Base-by-base conservation (phyloP, 257 asterid species). In the Solanum corneliomulleri region DNA sequence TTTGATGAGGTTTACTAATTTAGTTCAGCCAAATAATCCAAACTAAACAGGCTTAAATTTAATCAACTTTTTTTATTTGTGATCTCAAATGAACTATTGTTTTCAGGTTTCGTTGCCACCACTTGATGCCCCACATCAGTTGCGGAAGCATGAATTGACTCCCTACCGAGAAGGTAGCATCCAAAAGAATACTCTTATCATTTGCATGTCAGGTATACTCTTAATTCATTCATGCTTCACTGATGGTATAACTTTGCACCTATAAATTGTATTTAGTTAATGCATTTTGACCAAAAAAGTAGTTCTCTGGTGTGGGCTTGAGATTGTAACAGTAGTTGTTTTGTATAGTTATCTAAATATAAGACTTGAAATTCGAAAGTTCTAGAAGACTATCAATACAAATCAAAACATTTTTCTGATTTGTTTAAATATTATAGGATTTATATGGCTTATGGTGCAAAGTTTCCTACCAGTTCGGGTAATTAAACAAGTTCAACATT, bases 101-200 rank as follows among this genome's bases (percentile, higher is more conserved):
- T 86, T 78, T 85, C 93, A 95, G 98, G 99, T 98, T 52, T 83
- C 93, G 60, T 93, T 96, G 88, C 99, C 99, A 45, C 99, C 98
- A 27, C 96, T 95, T 68, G 98, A 96, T 52, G 98, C 99, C 86
- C 98, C 98, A 78, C 98, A 96, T 91, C 99, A 96, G 92, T 88
- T 95, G 89, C 98, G 98, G 82, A 94, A 92, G 92, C 99, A 96
- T 86, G 98, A 96, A 94, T 96, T 98, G 99, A 98, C 91, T 88
- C 89, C 95, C 42, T 96, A 92, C 88, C 93, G 98, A 90, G 98
- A 96, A 96, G 98, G 99, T 96, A 92, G 88, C 88, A 85, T 81
- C 77, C 45, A 42, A 69, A 41, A 29, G 11, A 68, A 85, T 25
- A n/a, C 76, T 33, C 10, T 12, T 42, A 85, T 13, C 35, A 35